Evolutionary conservation across 306 rosid genomes (phyloP).

Genomic region (Cucumis melo): DNA sequence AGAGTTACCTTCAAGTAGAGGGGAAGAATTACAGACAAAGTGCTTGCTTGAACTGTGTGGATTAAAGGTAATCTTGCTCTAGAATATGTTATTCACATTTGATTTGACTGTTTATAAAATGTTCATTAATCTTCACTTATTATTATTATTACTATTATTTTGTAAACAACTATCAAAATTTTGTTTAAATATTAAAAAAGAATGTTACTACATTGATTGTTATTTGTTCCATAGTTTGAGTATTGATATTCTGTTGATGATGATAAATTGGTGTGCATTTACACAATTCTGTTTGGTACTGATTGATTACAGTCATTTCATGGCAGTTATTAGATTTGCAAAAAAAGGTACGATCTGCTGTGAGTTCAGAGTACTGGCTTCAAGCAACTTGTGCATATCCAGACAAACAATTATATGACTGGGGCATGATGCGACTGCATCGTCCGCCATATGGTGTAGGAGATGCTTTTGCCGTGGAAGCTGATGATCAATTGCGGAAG

Average conservation of each 20-base stretch:
- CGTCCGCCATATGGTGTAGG: constrained; percentile 91
- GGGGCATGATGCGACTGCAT: constrained; percentile 88
- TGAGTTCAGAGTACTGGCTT: constrained; percentile 89
- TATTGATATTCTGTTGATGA: constrained; percentile 5
- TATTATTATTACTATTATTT: neutral
- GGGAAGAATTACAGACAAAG: constrained; percentile 89
- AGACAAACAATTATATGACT: constrained; percentile 79
- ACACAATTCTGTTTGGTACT: constrained; percentile 16
- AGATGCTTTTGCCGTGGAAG: constrained; percentile 89
- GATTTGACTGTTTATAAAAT: neutral
- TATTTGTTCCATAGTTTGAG: neutral
- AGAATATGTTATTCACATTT: neutral
- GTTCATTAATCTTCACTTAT: neutral
- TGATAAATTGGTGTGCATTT: neutral
- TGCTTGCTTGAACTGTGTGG: constrained; percentile 93
- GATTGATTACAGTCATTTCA: constrained; percentile 40
- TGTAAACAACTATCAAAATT: neutral
- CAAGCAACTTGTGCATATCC: constrained; percentile 64
- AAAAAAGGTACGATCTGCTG: constrained; percentile 63
- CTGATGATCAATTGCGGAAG: constrained; percentile 84
- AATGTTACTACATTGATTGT: neutral
- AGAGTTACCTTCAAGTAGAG: constrained; percentile 91
- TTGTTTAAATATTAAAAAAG: neutral
- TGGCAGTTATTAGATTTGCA: constrained; percentile 85
- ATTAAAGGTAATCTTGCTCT: constrained; percentile 65